Evolutionary conservation across 169 alveolate species (phyloP).

Genomic region (Cryptosporidium viatorum): DNA sequence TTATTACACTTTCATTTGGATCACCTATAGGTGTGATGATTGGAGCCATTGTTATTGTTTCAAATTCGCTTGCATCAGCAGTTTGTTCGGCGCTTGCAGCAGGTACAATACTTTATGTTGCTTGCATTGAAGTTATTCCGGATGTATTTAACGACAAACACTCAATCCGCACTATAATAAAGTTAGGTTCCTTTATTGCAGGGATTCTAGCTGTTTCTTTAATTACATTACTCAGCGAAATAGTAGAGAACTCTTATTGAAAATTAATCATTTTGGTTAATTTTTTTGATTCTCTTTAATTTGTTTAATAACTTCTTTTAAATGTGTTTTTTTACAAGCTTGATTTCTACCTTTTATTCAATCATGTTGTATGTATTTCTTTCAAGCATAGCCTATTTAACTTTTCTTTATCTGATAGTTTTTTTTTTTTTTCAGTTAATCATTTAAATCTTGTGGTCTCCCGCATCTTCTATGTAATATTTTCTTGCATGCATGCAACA

Average conservation of each 20-base stretch:
- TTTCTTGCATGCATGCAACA: conserved; percentile 4
- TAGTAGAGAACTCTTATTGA: conserved; percentile 52
- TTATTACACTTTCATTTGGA: conserved; percentile 35
- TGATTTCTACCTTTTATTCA: too few species aligned
- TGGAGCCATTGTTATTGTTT: conserved; percentile 42
- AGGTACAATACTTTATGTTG: conserved; percentile 67
- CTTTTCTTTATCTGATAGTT: neutral
- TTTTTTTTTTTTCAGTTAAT: neutral
- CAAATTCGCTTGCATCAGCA: conserved; percentile 42
- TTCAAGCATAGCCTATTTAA: too few species aligned
- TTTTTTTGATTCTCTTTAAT: neutral
- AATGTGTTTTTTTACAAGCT: neutral
- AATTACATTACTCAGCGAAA: conserved; percentile 34
- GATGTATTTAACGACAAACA: conserved; percentile 52
- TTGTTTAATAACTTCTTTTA: neutral
- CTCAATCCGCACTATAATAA: neutral
- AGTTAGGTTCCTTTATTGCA: conserved; percentile 27
- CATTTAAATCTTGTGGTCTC: neutral
- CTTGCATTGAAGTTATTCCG: conserved; percentile 71
- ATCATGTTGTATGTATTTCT: too few species aligned
- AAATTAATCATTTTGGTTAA: neutral
- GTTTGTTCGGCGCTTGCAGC: conserved; percentile 71
- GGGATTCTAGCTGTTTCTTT: conserved; percentile 46
- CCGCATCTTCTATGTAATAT: neutral
- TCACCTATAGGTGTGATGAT: conserved; percentile 57